Percentiles rank a stretch among this genome's conserved stretches.
phyloP scores from a whole-genome alignment of 1,284 basidiomycete genomes.

The Violaceomyces palustris region DNA sequence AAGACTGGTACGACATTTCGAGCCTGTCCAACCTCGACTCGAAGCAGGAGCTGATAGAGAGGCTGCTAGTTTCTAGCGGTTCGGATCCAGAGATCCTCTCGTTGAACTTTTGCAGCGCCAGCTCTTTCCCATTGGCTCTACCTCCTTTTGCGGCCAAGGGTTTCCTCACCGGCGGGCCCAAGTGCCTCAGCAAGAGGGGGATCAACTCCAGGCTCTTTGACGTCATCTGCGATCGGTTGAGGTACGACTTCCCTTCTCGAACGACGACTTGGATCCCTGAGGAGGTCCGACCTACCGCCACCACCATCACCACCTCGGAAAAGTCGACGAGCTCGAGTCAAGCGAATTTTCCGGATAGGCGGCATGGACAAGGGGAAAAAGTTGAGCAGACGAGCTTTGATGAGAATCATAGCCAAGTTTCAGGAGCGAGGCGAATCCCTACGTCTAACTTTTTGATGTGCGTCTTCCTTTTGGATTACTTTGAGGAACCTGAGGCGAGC shows the following conservation, averaged over 20 bases:
- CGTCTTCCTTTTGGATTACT: slow-evolving; percentile 33
- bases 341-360: too few species aligned
- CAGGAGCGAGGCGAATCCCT: background rate
- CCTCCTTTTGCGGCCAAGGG: slow-evolving; percentile 31
- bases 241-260: too few species aligned
- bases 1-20: slow-evolving; percentile 38
- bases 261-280: background rate
- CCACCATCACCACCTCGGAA: background rate
- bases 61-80: slow-evolving; percentile 9
- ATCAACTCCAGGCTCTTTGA: slow-evolving; percentile 19
- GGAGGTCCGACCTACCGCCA: slow-evolving; percentile 4
- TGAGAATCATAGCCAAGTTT: background rate
- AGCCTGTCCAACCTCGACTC: slow-evolving; percentile 10
- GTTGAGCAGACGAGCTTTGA: background rate
- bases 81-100: slow-evolving; percentile 3
- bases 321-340: background rate
- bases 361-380: background rate
- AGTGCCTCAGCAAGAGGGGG: slow-evolving; percentile 11
- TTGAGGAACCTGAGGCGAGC: slow-evolving; percentile 13
- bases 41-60: slow-evolving; percentile 19
- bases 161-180: slow-evolving; percentile 1
- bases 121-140: slow-evolving; percentile 21
- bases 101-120: slow-evolving; percentile 25
- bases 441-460: slow-evolving; percentile 6
- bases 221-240: slow-evolving; percentile 1